Conservation (phyloP, 1,139 yeast species). For the Meyerozyma smithsonii region DNA sequence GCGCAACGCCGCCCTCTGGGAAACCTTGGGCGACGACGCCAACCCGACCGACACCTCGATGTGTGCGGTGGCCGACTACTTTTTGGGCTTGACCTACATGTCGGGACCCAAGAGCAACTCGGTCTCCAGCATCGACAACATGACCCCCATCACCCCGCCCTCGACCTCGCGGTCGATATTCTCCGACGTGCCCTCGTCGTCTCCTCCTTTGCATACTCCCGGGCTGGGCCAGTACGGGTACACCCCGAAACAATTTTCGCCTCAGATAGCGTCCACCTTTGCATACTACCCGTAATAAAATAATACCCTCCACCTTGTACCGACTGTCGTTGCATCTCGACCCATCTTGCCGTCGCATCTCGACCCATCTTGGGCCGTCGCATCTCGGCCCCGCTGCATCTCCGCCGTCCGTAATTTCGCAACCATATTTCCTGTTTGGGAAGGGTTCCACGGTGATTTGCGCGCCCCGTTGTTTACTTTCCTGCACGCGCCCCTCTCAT, state of each 20-base stretch:
- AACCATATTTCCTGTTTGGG: not conserved
- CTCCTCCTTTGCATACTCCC: constrained; percentile 12
- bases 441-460: not conserved
- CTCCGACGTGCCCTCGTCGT: constrained; percentile 11
- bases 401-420: no score
- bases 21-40: not conserved
- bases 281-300: constrained; percentile 1
- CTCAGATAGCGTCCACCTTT: constrained; percentile 1
- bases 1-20: not conserved
- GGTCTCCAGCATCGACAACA: constrained; percentile 1
- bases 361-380: no score
- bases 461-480: not conserved
- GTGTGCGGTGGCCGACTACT: not conserved
- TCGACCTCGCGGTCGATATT: constrained; percentile 13
- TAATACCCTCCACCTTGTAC: not conserved
- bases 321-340: no score
- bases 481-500: not conserved
- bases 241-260: constrained; percentile 5
- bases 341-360: no score
- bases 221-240: constrained; percentile 7
- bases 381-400: no score
- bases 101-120: constrained; percentile 1
- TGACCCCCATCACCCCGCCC: constrained; percentile 14
- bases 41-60: not conserved
- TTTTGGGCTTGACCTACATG: constrained; percentile 1